These are phyloP conservation scores for Leccinum subrobustum DNA, from an alignment of 1,284 basidiomycete genomes.

Conservation along the genomic window DNA sequence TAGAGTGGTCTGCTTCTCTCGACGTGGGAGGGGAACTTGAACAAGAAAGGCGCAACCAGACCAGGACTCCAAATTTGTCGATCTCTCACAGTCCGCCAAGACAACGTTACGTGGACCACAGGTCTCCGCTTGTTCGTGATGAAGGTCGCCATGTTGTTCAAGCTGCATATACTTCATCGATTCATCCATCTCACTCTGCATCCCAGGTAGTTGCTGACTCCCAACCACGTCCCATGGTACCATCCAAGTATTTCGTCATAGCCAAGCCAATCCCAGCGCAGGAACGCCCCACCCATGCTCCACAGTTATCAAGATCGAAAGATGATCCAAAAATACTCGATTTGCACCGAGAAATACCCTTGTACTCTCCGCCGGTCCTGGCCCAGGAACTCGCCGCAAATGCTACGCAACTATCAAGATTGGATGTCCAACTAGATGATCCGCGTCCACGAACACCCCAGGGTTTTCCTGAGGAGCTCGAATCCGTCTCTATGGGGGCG, in stretches of 20 bases:
- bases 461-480: conserved; percentile 18
- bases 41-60: not conserved
- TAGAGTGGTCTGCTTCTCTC: conserved; percentile 24
- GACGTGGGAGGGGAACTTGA: not conserved
- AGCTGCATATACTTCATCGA: conserved; percentile 32
- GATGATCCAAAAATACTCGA: not conserved
- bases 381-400: not conserved
- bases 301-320: not conserved
- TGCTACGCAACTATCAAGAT: not conserved
- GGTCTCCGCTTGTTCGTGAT: not conserved
- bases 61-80: not conserved
- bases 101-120: not conserved
- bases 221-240: not conserved
- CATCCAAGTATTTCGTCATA: conserved; percentile 25
- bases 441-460: conserved; percentile 8
- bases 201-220: conserved; percentile 38
- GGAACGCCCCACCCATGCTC: not conserved
- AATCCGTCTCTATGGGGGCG: not conserved
- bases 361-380: conserved; percentile 13
- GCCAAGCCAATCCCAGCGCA: not conserved
- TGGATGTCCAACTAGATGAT: conserved; percentile 1
- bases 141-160: not conserved
- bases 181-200: conserved; percentile 55
- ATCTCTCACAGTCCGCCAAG: not conserved
- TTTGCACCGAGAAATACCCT: conserved; percentile 7